Percentiles rank a stretch among this genome's conserved stretches.
Evolutionary conservation across 225 moss, liverwort and hornwort species (phyloP).

Genomic region (Physcomitrium patens): DNA sequence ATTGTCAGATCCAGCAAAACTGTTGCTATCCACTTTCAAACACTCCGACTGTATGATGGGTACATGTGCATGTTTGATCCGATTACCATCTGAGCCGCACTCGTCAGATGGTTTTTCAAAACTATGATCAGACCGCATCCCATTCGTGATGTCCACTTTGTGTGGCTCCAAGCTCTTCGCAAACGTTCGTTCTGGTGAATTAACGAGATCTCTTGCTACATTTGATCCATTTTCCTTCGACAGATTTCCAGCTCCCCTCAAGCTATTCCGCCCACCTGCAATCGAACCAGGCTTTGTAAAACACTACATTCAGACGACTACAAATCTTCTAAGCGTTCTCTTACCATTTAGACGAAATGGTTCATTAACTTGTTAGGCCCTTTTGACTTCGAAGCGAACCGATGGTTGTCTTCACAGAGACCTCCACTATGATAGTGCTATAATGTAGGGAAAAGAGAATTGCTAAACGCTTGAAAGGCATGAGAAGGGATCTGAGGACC

Average conservation of each 20-base stretch:
- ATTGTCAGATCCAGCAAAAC: conserved; percentile 5
- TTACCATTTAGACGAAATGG: neutral
- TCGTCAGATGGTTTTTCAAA: neutral
- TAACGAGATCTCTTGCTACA: conserved; percentile 11
- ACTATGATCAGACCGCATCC: conserved; percentile 8
- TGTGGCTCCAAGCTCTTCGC: conserved; percentile 32
- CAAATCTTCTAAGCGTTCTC: neutral
- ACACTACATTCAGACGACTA: neutral
- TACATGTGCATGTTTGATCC: conserved; percentile 5
- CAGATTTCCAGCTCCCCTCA: conserved; percentile 9
- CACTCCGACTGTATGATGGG: conserved; percentile 19
- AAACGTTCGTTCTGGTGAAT: conserved; percentile 27
- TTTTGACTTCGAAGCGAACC: neutral
- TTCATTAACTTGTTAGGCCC: neutral
- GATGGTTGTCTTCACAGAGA: no score
- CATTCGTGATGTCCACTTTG: conserved; percentile 13
- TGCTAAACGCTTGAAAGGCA: no score
- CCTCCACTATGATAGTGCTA: no score
- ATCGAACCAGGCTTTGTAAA: conserved; percentile 16
- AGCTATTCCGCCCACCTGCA: conserved; percentile 36
- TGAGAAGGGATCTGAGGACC: no score
- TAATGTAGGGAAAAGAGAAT: no score
- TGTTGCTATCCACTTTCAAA: conserved; percentile 8
- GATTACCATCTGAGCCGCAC: neutral
- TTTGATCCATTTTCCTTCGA: conserved; percentile 28